A percentile compares a stretch with the other conserved stretches of the same genome.
Evolutionary conservation across 1,139 yeast species (phyloP).

Genomic region (Kluyveromyces sp.): DNA sequence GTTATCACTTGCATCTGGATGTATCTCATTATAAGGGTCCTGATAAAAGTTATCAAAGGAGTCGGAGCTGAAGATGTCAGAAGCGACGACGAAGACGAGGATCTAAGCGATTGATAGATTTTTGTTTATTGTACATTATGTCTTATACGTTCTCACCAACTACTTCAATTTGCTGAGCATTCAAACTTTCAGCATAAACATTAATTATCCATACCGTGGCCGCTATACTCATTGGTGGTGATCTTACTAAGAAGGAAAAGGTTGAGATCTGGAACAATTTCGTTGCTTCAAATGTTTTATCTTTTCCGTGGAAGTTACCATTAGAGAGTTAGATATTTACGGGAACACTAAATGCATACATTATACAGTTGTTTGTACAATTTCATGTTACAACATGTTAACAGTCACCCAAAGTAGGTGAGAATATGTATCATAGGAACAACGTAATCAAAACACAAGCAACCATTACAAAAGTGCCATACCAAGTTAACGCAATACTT

Average conservation of each 20-base stretch:
- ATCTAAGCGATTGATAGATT: constrained; percentile 24
- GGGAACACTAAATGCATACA: background rate
- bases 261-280: background rate
- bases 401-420: too few species aligned
- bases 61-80: constrained; percentile 75
- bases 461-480: constrained; percentile 73
- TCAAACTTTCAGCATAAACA: background rate
- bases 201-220: background rate
- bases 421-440: constrained; percentile 36
- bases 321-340: background rate
- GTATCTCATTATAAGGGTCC: constrained; percentile 63
- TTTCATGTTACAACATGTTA: background rate
- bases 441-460: constrained; percentile 72
- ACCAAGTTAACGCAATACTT: constrained; percentile 55
- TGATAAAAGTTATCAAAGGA: constrained; percentile 62
- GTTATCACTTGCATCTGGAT: constrained; percentile 66
- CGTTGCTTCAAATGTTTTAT: too few species aligned
- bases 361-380: background rate
- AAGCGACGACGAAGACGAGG: constrained; percentile 58
- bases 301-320: background rate
- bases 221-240: background rate
- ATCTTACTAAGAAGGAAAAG: background rate
- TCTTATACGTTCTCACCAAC: background rate
- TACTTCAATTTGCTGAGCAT: background rate
- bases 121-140: background rate